Base-by-base conservation (phyloP, 805 yeast genomes). In the Cyberlindnera sargentensis region DNA sequence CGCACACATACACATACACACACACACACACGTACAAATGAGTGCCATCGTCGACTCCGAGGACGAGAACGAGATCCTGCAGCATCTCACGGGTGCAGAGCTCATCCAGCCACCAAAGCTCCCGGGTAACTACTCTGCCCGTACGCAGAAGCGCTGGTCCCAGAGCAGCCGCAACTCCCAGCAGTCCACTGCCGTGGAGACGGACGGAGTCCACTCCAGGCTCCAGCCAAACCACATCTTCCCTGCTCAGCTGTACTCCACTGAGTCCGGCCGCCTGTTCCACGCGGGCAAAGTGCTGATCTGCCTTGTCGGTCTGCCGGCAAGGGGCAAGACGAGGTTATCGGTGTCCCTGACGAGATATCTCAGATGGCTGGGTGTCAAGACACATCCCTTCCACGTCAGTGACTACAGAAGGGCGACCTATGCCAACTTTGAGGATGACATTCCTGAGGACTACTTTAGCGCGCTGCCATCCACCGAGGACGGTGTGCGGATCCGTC, bases 271-370 rank as follows among this genome's bases (percentile, higher is more conserved):
- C 0, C 76, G 88, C 50, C 71, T 93, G 55, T 93, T 87, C 67
- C 98, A 93, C 57, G 98, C 99, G 4, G 99, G 99, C 4, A 85
- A 87, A 55, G 80, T 93, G 36, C 79, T 95, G 54, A 83, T 93
- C 42, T 87, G 84, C 4, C 72, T 93, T 52, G 91, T 86, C 4
- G 99, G 99, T 0, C 71, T 90, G 47, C 98, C 99, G 2, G 98
- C 96, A 1, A 74, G 98, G 39, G 97, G 98, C 2, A 93, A 93
- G 61, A 93, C 99, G 2, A 88, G 89, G 60, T 71, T 91, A 40
- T 84, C 96, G 5, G 97, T 91, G 34, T 82, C 95, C 10, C 72
- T 93, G 50, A 88, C 96, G 4, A 75, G 99, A 46, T 93, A 90
- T 62, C 70, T 95, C 52, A 75, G 97, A 55, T 93, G 99, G 99